These are phyloP conservation scores for Pyrenopolyporus hunteri DNA, from an alignment of 495 filamentous ascomycete species.

Conservation along the genomic window DNA sequence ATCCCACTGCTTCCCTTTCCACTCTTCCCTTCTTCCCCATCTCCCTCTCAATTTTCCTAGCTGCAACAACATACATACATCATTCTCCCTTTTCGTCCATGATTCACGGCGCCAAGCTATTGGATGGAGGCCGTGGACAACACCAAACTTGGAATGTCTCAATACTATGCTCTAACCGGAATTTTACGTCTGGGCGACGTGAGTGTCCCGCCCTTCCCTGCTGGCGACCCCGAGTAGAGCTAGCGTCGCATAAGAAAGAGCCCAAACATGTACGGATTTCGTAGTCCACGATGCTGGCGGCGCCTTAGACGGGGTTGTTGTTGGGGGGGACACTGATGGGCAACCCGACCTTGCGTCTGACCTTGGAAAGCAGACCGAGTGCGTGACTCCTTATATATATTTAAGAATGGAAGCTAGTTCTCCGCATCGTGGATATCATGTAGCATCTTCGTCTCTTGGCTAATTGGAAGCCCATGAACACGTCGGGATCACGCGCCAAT, in stretches of 20 bases:
- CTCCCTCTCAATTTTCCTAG: no score
- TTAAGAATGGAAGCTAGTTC: conserved; percentile 27
- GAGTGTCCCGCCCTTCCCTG: conserved; percentile 3
- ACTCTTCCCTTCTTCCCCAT: no score
- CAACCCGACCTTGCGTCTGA: conserved; percentile 5
- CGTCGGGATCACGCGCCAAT: conserved; percentile 25
- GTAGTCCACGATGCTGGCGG: not conserved
- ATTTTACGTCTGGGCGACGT: not conserved
- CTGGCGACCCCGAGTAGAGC: not conserved
- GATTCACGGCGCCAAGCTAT: conserved; percentile 25
- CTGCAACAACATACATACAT: no score
- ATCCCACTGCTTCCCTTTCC: no score
- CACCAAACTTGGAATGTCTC: conserved; percentile 10
- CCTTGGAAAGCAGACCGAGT: conserved; percentile 10
- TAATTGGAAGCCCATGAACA: conserved; percentile 6
- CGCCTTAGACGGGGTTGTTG: not conserved
- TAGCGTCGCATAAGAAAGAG: not conserved
- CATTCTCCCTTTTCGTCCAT: not conserved
- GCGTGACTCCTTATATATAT: not conserved
- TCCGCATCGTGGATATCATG: conserved; percentile 1
- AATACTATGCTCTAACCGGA: conserved; percentile 10
- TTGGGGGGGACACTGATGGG: no score
- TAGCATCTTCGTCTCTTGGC: not conserved
- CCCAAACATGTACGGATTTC: no score
- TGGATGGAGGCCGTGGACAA: conserved; percentile 16